A percentile compares a stretch with the other conserved stretches of the same genome.
Evolutionary conservation across 345 rosid species (phyloP).

Genomic region (Lepidium aucheri): DNA sequence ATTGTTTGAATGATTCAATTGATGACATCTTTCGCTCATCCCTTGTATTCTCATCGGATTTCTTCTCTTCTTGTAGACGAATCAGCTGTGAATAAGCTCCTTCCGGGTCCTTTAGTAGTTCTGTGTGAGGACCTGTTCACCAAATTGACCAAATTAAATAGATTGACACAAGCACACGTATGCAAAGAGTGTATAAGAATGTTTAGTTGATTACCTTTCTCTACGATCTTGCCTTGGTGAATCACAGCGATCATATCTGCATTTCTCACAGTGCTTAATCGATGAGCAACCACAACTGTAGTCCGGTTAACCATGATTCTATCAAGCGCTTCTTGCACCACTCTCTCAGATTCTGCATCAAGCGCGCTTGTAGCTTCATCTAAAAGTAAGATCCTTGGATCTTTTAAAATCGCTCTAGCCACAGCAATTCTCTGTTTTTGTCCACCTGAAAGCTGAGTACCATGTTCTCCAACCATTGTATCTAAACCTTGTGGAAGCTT

Average conservation of each 20-base stretch:
- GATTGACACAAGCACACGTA: neutral
- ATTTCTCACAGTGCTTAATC: slow-evolving; percentile 49
- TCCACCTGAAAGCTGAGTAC: slow-evolving; percentile 74
- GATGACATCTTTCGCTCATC: slow-evolving; percentile 32
- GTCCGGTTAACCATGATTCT: slow-evolving; percentile 53
- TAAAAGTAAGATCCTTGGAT: slow-evolving; percentile 57
- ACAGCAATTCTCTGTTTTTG: slow-evolving; percentile 77
- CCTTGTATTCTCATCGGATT: slow-evolving; percentile 16
- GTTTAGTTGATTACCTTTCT: slow-evolving; percentile 35
- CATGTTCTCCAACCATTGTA: slow-evolving; percentile 79
- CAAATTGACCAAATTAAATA: neutral
- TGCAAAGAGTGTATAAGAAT: neutral
- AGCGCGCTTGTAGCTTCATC: slow-evolving; percentile 79
- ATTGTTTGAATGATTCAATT: slow-evolving; percentile 32
- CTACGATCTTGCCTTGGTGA: slow-evolving; percentile 30
- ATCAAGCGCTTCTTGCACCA: slow-evolving; percentile 58
- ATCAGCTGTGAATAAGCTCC: slow-evolving; percentile 86
- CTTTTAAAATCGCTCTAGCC: slow-evolving; percentile 61
- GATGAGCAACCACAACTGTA: slow-evolving; percentile 54
- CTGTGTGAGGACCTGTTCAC: slow-evolving; percentile 51
- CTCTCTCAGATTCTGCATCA: slow-evolving; percentile 60
- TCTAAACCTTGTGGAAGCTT: slow-evolving; percentile 65
- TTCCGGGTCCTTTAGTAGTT: slow-evolving; percentile 58
- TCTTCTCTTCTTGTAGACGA: slow-evolving; percentile 63
- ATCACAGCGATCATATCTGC: slow-evolving; percentile 51